Base-by-base conservation (phyloP, 805 yeast species). In the Candida endomychidarum region DNA sequence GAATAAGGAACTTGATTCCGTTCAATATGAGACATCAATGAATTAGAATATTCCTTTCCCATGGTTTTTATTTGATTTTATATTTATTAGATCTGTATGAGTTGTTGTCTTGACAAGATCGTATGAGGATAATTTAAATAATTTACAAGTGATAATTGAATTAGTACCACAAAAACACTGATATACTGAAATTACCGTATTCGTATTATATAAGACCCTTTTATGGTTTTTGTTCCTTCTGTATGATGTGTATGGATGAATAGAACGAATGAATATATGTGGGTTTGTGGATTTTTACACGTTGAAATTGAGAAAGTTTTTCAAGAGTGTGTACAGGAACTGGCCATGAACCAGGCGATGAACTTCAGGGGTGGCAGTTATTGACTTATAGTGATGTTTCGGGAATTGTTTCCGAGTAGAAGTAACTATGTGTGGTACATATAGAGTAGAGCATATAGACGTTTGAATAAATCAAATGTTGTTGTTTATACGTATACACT, bases 1-100 rank as follows among this genome's bases (percentile, higher is more conserved):
- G 70, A 57, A 19, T 63, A 49, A 22, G 54, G 52, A 18, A 67
- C 54, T 47, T 67, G 74, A 45, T 65, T 67, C 34, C 61, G 42
- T 41, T 69, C 72, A 35, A 68, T 43, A 5, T 32, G 35, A n/a
- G 26, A 32, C 19, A 32, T 20, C 12, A 32, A 9, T 12, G 35
- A 22, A 5, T 7, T 11, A 14, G 35, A 32, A 22, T 21, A 34
- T 4, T 15, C 20, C 9, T 10, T 14, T n/a, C n/a, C n/a, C n/a
- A n/a, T n/a, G n/a, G n/a, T n/a, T n/a, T n/a, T n/a, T n/a, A 20
- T 15, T 32, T 29, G 11, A 5, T 30, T 9, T 9, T 18, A 30
- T 7, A 12, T 25, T 25, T 25, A 10, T 8, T 25, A 8, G 15
- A 14, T 20, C 8, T 20, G n/a, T n/a, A n/a, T n/a, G n/a, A n/a